A percentile compares a stretch with the other conserved stretches of the same genome.
These are phyloP conservation scores for Penicillium olsonii DNA, from an alignment of 2,329 filamentous ascomycete species.

Conservation along the genomic window DNA sequence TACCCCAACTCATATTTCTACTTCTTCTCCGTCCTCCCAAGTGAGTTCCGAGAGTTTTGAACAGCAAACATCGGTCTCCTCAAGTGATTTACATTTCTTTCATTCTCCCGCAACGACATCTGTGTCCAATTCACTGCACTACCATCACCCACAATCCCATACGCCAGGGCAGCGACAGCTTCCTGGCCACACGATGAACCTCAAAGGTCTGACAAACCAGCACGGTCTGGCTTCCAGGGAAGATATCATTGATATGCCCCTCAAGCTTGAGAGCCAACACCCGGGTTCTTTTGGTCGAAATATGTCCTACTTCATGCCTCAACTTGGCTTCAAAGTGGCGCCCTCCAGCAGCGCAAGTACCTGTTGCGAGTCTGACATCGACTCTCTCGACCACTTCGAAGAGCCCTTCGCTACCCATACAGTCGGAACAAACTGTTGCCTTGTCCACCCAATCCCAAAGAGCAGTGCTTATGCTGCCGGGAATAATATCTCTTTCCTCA, in stretches of 20 bases:
- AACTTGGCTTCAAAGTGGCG: not conserved
- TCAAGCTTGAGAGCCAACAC: not conserved
- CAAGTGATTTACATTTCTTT: not conserved
- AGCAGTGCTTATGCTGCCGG: slow-evolving; percentile 1
- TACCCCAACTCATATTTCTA: slow-evolving; percentile 2
- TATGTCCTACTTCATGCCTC: not conserved
- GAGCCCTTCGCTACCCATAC: not conserved
- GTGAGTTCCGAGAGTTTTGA: not conserved
- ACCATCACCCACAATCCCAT: not conserved
- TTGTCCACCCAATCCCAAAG: slow-evolving; percentile 16
- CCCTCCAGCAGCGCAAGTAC: slow-evolving; percentile 1
- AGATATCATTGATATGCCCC: not conserved
- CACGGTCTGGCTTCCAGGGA: not conserved
- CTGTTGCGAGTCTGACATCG: slow-evolving; percentile 1
- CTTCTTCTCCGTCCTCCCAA: not conserved
- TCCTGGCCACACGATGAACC: not conserved
- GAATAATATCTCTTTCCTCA: slow-evolving; percentile 13
- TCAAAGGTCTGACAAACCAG: not conserved
- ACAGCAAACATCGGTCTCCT: not conserved
- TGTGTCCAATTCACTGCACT: not conserved
- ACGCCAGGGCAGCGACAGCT: not conserved
- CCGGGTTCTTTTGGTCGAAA: not conserved
- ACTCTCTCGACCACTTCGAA: not conserved
- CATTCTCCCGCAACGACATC: not conserved
- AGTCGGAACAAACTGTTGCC: not conserved